Percentiles rank a stretch among this genome's conserved stretches.
These are phyloP conservation scores for Lepidium aucheri DNA, from an alignment of 345 rosid species.

Conservation along the genomic window DNA sequence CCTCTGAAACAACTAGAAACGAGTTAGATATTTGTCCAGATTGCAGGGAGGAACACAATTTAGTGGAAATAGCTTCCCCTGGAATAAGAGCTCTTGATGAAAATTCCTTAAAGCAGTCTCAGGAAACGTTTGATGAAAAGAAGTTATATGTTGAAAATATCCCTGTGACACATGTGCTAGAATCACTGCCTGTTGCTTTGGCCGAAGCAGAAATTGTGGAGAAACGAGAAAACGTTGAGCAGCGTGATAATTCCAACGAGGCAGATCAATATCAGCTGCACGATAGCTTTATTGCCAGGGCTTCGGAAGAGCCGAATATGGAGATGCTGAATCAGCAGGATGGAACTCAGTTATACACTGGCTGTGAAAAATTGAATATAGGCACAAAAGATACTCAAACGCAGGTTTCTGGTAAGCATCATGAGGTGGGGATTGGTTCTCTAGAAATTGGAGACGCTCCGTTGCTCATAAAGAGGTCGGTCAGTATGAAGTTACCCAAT, in stretches of 20 bases:
- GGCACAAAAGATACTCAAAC: constrained; percentile 30
- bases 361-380: constrained; percentile 22
- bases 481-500: constrained; percentile 67
- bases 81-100: constrained; percentile 29
- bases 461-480: constrained; percentile 69
- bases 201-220: constrained; percentile 28
- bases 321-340: constrained; percentile 29
- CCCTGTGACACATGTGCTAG: constrained; percentile 16
- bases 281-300: constrained; percentile 30
- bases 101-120: constrained; percentile 18
- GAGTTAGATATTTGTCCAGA: constrained; percentile 56
- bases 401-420: constrained; percentile 24
- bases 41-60: constrained; percentile 45
- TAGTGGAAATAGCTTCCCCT: constrained; percentile 20
- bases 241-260: constrained; percentile 22
- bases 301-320: constrained; percentile 33
- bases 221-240: constrained; percentile 30
- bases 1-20: constrained; percentile 30
- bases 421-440: constrained; percentile 28
- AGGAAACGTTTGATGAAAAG: too few relatives aligned
- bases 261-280: constrained; percentile 26
- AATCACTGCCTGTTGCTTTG: constrained; percentile 21
- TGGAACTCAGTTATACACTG: constrained; percentile 34
- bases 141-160: background rate
- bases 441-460: constrained; percentile 57